Evolutionary conservation across 2,329 filamentous ascomycete genomes (phyloP), one percentile per base, ranked within the genome.

Genomic region (Exutisphaerella laricina): DNA sequence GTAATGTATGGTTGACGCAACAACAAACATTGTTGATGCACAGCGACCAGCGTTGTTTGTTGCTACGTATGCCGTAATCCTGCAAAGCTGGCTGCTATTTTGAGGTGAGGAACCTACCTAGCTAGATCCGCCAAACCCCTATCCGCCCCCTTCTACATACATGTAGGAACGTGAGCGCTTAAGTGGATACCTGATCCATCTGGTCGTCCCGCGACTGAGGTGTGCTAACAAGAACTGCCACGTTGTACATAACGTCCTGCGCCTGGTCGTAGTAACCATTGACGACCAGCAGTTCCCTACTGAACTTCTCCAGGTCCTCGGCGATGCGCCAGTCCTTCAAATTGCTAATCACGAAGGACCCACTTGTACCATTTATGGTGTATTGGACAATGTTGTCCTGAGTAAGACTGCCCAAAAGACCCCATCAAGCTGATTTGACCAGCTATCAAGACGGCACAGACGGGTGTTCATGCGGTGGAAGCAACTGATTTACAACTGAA

Each of bases 191-290:
- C 54, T 59, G 6, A 67, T 56, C 68, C 68, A 72, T 49, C 65
- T n/a, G n/a, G n/a, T 69, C 32, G 66, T 64, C 46, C 61, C 63
- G 13, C 53, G 51, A 5, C 51, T 50, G 16, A 70, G 68, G n/a
- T n/a, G 2, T 56, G 47, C 2, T 57, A 40, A 45, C 66, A n/a
- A 70, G 48, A 56, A 70, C 0, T 64, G 60, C 34, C 51, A 49
- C n/a, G 63, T 52, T n/a, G n/a, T n/a, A n/a, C 16, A 53, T 58
- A 22, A 62, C 54, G 46, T 70, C 62, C 44, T 59, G 55, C 3
- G 58, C 60, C 48, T 66, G 62, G 45, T 72, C 70, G 44, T 63
- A 69, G 33, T 60, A 55, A 5, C 67, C 69, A 52, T 72, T 71
- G 35, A 69, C 58, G 0, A 73, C 48, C 23, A 73, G n/a, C n/a